Base-by-base conservation (phyloP, 2,329 filamentous ascomycete genomes). In the Botrytis elliptica region DNA sequence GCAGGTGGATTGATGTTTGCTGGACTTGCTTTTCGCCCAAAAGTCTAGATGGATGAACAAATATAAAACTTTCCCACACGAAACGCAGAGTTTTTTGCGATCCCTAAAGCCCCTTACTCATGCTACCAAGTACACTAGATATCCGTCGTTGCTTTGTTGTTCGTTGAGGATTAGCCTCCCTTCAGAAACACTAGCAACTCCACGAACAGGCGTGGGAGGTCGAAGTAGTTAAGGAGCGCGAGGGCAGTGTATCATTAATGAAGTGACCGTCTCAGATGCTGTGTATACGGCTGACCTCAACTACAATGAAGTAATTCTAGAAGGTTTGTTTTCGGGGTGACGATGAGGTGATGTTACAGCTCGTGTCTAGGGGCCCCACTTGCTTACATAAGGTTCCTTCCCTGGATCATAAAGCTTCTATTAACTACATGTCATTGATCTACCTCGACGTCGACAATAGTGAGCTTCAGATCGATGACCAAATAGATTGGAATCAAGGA, bases 181-280 rank as follows among this genome's bases (percentile, higher is more conserved):
- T 2, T 4, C 36, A 38, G 4, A 38, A 1, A 38, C 36, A 38
- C 7, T 38, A 38, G 36, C 36, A 40, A 29, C n/a, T 55, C n/a
- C 52, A 25, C 10, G 38, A 12, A 55, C 16, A 29, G 52, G 5
- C n/a, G n/a, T 18, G 52, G 12, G 12, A 55, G 22, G n/a, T n/a
- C 52, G 12, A 16, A 16, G 52, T 18, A 18, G 14, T 12, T 12
- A 57, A 57, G 55, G 2, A 33, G 16, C 29, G n/a, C 12, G 3
- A 33, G n/a, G 10, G 0, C 33, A 57, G 5, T 8, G 0, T 20
- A 57, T 9, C 6, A 6, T n/a, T 1, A 4, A 55, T 7, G 25
- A 55, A n/a, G 0, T 6, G 0, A 1, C 4, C 25, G 0, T n/a
- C 4, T 52, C 22, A n/a, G 5, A 0, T 14, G 1, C 49, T 52